These are phyloP conservation scores for Fremontodendron californicum DNA, from an alignment of 345 rosid genomes.

Conservation along the genomic window DNA sequence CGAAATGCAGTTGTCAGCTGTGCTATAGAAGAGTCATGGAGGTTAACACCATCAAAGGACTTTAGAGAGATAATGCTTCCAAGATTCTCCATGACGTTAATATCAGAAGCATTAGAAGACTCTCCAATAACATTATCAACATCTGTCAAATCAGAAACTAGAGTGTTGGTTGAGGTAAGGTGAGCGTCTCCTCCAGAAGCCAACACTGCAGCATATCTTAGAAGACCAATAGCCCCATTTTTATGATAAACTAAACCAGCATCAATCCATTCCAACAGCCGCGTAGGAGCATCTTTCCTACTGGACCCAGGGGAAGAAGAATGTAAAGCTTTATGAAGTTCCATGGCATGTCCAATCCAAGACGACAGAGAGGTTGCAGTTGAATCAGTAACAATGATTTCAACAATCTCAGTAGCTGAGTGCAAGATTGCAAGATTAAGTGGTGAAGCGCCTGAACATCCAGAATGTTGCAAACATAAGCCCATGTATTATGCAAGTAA, in stretches of 20 bases:
- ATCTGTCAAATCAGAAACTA: slow-evolving; percentile 70
- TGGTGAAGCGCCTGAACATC: slow-evolving; percentile 75
- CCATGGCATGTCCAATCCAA: slow-evolving; percentile 87
- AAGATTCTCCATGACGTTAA: slow-evolving; percentile 83
- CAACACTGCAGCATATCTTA: slow-evolving; percentile 80
- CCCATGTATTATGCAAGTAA: slow-evolving; percentile 12
- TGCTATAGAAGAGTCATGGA: slow-evolving; percentile 79
- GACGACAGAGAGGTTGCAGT: slow-evolving; percentile 77
- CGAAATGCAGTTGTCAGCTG: slow-evolving; percentile 91
- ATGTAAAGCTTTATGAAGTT: slow-evolving; percentile 84
- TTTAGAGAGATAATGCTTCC: slow-evolving; percentile 71
- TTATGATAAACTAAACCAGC: slow-evolving; percentile 90
- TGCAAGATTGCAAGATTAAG: slow-evolving; percentile 90
- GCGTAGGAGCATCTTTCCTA: slow-evolving; percentile 87
- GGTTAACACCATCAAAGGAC: slow-evolving; percentile 78
- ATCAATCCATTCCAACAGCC: slow-evolving; percentile 94
- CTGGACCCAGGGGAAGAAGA: slow-evolving; percentile 90
- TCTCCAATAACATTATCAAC: slow-evolving; percentile 75
- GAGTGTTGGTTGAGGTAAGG: slow-evolving; percentile 64
- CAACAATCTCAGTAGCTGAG: slow-evolving; percentile 96
- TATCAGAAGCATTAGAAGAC: slow-evolving; percentile 60
- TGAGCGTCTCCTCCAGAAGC: slow-evolving; percentile 97
- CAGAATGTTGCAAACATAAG: slow-evolving; percentile 28
- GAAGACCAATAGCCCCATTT: slow-evolving; percentile 83
- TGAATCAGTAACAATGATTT: slow-evolving; percentile 83